phyloP scores from a whole-genome alignment of 2,329 filamentous ascomycete species.

The Colletotrichum sp. region DNA sequence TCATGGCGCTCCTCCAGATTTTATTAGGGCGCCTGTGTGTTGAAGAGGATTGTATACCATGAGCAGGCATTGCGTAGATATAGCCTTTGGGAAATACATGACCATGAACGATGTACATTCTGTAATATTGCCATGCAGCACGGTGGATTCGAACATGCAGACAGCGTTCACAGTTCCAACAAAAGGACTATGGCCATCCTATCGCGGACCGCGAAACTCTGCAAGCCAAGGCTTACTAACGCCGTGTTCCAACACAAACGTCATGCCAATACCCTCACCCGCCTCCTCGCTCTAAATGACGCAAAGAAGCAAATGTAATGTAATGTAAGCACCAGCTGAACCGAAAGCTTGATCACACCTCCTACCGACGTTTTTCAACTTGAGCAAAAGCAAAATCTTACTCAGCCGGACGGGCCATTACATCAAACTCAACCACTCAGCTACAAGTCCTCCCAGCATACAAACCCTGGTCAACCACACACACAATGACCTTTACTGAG shows the following conservation, averaged over 20 bases:
- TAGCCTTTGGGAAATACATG: neutral
- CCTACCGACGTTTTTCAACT: neutral
- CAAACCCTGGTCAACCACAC: neutral
- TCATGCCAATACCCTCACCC: neutral
- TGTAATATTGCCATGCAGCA: neutral
- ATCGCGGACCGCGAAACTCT: neutral
- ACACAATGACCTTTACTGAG: slow-evolving; percentile 47
- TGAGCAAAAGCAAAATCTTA: neutral
- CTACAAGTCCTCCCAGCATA: rapidly evolving
- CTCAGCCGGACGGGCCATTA: neutral
- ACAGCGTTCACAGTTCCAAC: neutral
- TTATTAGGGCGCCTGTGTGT: neutral
- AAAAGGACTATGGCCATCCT: neutral
- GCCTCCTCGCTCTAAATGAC: neutral
- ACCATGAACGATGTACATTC: neutral
- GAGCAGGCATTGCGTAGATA: neutral
- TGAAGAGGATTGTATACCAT: neutral
- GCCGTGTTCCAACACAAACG: neutral
- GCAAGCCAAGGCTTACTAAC: slow-evolving; percentile 16
- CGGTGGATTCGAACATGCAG: neutral
- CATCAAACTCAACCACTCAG: neutral
- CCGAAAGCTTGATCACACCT: neutral
- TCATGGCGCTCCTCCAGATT: neutral
- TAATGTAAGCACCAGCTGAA: neutral
- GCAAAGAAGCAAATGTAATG: neutral